phyloP scores from a whole-genome alignment of 169 alveolate genomes.

The Miamiensis avidus region DNA sequence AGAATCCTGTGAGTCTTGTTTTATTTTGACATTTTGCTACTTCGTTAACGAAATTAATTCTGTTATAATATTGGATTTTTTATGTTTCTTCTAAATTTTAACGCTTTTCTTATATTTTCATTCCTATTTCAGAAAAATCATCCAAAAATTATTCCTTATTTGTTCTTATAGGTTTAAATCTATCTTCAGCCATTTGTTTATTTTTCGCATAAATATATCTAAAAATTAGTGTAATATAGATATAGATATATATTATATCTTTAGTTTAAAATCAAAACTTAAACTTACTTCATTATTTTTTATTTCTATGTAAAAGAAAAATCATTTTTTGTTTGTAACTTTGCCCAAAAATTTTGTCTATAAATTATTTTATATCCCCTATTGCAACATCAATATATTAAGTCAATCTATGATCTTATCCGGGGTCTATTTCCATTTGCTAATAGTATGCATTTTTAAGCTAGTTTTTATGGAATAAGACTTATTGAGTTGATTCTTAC shows the following conservation, averaged over 20 bases:
- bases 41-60: constrained; percentile 11
- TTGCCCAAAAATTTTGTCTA: constrained; percentile 8
- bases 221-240: background rate
- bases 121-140: background rate
- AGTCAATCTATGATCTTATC: constrained; percentile 12
- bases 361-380: constrained; percentile 1
- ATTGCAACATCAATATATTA: constrained; percentile 2
- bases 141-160: background rate
- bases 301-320: constrained; percentile 16
- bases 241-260: too few relatives aligned
- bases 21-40: constrained; percentile 13
- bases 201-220: too few relatives aligned
- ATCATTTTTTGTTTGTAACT: constrained; percentile 5
- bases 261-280: background rate
- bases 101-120: background rate
- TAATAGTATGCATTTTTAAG: too few relatives aligned
- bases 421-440: background rate
- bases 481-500: too few relatives aligned
- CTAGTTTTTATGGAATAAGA: too few relatives aligned
- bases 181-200: too few relatives aligned
- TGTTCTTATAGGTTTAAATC: background rate
- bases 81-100: background rate
- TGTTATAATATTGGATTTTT: constrained; percentile 15
- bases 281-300: constrained; percentile 4
- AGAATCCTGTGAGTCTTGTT: constrained; percentile 14